Percentiles rank a stretch among this genome's conserved stretches.
These are phyloP conservation scores for Acanthamoeba culbertsoni DNA, from an alignment of 208 protist genomes.

Conservation along the genomic window DNA sequence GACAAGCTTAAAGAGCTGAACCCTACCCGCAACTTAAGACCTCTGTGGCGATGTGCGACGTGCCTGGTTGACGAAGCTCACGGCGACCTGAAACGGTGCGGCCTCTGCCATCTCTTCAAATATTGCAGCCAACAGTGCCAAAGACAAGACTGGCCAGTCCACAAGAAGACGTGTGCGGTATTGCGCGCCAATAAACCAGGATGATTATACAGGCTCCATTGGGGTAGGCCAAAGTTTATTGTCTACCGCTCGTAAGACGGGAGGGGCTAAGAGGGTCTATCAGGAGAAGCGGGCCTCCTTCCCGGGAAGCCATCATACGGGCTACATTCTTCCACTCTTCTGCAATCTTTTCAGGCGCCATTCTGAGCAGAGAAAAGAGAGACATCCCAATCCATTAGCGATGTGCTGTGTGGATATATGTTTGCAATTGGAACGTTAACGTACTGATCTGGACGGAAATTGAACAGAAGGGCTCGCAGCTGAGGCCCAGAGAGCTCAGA, in stretches of 20 bases:
- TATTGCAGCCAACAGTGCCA: background rate
- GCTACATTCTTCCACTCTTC: conserved; percentile 27
- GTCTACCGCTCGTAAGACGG: background rate
- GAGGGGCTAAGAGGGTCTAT: background rate
- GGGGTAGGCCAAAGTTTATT: background rate
- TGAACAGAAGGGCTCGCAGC: background rate
- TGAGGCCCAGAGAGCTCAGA: background rate
- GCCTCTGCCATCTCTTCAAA: background rate
- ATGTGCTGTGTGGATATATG: background rate
- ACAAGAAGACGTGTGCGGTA: conserved; percentile 5
- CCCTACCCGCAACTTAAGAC: background rate
- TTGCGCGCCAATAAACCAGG: background rate
- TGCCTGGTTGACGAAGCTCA: background rate
- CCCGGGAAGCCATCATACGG: background rate
- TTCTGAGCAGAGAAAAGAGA: background rate
- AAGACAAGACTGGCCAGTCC: background rate
- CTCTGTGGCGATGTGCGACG: background rate
- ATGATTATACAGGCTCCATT: background rate
- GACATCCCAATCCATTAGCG: background rate
- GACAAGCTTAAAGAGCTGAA: too few species aligned
- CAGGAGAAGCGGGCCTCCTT: background rate
- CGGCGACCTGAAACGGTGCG: background rate
- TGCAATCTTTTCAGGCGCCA: background rate
- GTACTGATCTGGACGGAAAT: conserved; percentile 48
- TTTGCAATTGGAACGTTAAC: background rate